A percentile compares a stretch with the other conserved stretches of the same genome.
phyloP scores from a whole-genome alignment of 257 asterid species.

The Solanum dulcamara region DNA sequence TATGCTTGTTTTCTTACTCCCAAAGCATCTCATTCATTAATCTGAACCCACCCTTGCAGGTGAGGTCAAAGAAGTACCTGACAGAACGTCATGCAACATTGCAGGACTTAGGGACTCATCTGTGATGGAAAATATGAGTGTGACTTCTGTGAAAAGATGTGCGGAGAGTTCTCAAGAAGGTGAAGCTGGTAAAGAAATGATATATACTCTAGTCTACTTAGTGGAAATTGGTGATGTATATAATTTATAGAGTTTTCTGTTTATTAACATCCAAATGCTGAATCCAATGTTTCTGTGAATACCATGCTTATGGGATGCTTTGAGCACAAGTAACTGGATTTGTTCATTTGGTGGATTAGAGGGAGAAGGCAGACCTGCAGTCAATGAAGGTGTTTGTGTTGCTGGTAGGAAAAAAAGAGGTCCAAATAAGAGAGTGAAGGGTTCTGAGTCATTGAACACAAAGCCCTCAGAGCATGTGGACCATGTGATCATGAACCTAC shows the following conservation, averaged over 20 bases:
- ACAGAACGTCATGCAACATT: constrained; percentile 7
- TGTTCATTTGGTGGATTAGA: constrained; percentile 8
- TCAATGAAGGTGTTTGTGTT: constrained; percentile 8
- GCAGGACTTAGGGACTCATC: constrained; percentile 14
- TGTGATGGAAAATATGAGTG: constrained; percentile 19
- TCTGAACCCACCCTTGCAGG: constrained; percentile 28
- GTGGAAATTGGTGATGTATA: not conserved
- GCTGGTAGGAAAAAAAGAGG: constrained; percentile 41
- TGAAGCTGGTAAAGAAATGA: not conserved
- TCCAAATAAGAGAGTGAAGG: constrained; percentile 35
- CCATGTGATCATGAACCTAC: constrained; percentile 90
- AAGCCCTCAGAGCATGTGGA: constrained; percentile 91
- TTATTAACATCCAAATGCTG: not conserved
- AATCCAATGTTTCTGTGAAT: not conserved
- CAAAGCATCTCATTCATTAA: constrained; percentile 1
- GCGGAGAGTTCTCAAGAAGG: constrained; percentile 48
- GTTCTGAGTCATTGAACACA: constrained; percentile 31
- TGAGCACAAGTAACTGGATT: not conserved
- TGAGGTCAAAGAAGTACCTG: constrained; percentile 23
- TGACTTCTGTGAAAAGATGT: constrained; percentile 38
- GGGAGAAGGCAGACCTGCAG: constrained; percentile 36
- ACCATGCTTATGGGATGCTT: not conserved
- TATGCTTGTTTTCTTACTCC: not conserved
- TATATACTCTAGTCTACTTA: not conserved
- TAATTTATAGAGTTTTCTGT: not conserved